Evolutionary conservation across 2,329 filamentous ascomycete species (phyloP).

Genomic region (Penicillium sp.): DNA sequence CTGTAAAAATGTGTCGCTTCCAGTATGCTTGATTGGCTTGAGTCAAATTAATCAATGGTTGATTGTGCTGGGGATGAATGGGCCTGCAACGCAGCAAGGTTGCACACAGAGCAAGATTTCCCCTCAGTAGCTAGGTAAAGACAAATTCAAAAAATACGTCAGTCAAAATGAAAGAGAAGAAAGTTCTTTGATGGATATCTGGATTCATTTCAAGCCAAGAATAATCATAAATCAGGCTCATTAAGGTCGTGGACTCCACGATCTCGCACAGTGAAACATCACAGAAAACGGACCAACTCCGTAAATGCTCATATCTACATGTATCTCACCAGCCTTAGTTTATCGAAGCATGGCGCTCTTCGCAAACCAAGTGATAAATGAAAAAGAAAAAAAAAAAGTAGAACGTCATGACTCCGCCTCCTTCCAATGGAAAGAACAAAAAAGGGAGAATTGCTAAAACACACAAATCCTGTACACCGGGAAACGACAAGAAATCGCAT

Average conservation of each 20-base stretch:
- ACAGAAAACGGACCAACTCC: slow-evolving; percentile 33
- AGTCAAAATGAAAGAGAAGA: not conserved
- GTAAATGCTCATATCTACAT: slow-evolving; percentile 46
- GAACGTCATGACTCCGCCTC: slow-evolving; percentile 22
- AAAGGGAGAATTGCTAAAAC: slow-evolving; percentile 20
- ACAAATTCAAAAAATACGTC: not conserved
- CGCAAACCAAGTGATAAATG: slow-evolving; percentile 19
- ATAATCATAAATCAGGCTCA: slow-evolving; percentile 20
- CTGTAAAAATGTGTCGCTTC: no score
- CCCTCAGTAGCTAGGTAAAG: not conserved
- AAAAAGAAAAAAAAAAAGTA: slow-evolving; percentile 27
- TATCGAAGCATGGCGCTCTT: slow-evolving; percentile 34
- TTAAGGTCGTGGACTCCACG: slow-evolving; percentile 26
- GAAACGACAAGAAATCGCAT: slow-evolving; percentile 12
- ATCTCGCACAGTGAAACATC: slow-evolving; percentile 21
- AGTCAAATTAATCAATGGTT: no score
- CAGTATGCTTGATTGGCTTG: no score
- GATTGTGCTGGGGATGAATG: not conserved
- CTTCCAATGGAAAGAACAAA: slow-evolving; percentile 18
- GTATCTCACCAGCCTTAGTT: slow-evolving; percentile 36
- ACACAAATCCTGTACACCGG: slow-evolving; percentile 19
- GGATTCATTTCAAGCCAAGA: not conserved
- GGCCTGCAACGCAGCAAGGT: not conserved
- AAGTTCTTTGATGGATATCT: slow-evolving; percentile 2
- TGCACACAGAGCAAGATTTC: not conserved